These are phyloP conservation scores for Primulina huaijiensis DNA, from an alignment of 257 asterid genomes.

Conservation along the genomic window DNA sequence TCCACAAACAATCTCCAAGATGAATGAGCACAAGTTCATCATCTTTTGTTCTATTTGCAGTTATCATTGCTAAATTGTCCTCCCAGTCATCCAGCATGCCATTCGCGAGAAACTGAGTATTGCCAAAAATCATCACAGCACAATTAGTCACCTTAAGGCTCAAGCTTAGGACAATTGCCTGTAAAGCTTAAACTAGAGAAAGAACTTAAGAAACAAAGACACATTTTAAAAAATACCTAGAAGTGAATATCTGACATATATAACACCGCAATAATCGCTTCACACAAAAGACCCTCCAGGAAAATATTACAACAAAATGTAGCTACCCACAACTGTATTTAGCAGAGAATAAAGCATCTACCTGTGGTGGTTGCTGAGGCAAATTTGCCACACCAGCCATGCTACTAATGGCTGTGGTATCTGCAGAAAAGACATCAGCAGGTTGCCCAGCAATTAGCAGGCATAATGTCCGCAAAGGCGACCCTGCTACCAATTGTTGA, in stretches of 20 bases:
- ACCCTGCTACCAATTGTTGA: conserved; percentile 75
- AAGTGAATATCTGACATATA: conserved; percentile 15
- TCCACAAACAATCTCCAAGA: conserved; percentile 97
- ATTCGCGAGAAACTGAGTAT: conserved; percentile 55
- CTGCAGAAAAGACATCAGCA: conserved; percentile 77
- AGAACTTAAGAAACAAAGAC: conserved; percentile 2
- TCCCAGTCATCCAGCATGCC: conserved; percentile 96
- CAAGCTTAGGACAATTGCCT: conserved; percentile 4
- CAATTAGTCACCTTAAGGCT: neutral
- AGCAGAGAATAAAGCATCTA: conserved; percentile 22
- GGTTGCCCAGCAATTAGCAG: conserved; percentile 93
- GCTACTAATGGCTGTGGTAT: conserved; percentile 39
- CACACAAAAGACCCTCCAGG: conserved; percentile 5
- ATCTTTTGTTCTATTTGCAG: conserved; percentile 93
- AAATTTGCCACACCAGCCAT: conserved; percentile 44
- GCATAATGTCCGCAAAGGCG: conserved; percentile 95
- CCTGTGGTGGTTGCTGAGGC: conserved; percentile 75
- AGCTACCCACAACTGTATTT: conserved; percentile 11
- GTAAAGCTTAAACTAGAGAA: neutral
- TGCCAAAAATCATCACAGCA: conserved; percentile 20
- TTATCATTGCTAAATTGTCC: conserved; percentile 90
- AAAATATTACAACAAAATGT: conserved; percentile 16
- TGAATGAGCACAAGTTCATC: conserved; percentile 94
- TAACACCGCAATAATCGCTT: conserved; percentile 6
- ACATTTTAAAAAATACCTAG: neutral